Evolutionary conservation across 2,329 filamentous ascomycete genomes (phyloP), one percentile per base, ranked within the genome.

Genomic region (Colletotrichum lentis): DNA sequence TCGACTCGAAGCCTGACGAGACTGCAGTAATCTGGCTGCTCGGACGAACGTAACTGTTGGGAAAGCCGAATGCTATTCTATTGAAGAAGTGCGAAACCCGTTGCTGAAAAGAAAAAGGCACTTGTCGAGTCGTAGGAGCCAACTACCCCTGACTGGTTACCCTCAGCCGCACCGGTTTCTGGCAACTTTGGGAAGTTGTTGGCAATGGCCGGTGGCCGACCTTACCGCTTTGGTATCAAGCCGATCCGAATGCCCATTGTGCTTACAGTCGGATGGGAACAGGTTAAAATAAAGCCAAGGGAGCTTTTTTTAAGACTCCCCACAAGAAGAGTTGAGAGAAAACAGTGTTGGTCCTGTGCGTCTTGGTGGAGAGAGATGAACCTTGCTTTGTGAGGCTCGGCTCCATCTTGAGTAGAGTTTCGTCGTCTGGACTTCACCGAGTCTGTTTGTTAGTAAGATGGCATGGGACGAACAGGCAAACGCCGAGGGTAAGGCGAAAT

Each of bases 101-200:
- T n/a, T 20, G 37, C 7, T 24, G 27, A 14, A 60, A 24, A 24
- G 4, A 24, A 24, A 24, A 24, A 24, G 24, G 4, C n/a, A 31
- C 31, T 31, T 7, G 10, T 10, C 31, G 31, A 7, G 24, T 20
- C 37, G 7, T 16, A 4, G 27, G 11, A 44, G 18, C n/a, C 18
- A 22, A 50, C 5, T 58, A 55, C 62, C 65, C 65, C 55, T 65
- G 62, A 43, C 24, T 7, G 43, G 43, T 43, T 5, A 20, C 37
- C 43, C 44, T 68, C 65, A 68, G 65, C 65, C 65, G 65, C 65
- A 68, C 41, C 47, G 53, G 44, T 54, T 63, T 37, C 37, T 59
- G 62, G 44, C 53, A 47, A 24, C 5, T 60, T 65, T 39, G 37
- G 65, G 54, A 41, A 58, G 62, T 16, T 43, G 43, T 65, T 56